Percentiles rank a stretch among this genome's conserved stretches.
Conservation (phyloP, 371 early-diverging fungal species). For the Apophysomyces ossiformis region DNA sequence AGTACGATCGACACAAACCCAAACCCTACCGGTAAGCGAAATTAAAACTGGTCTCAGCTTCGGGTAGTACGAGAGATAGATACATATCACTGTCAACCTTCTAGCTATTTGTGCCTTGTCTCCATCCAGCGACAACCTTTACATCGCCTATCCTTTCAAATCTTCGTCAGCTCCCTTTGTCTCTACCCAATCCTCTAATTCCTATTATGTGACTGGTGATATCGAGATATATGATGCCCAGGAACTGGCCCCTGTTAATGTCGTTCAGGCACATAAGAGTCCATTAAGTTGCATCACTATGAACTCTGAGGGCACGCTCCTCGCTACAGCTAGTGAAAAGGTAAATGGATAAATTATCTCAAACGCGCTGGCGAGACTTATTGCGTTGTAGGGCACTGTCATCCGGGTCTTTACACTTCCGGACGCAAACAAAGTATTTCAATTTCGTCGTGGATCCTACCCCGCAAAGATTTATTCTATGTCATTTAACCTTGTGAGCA, state of each 20-base stretch:
- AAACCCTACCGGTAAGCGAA: conserved; percentile 79
- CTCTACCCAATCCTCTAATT: conserved; percentile 26
- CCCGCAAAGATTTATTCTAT: conserved; percentile 91
- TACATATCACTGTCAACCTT: background rate
- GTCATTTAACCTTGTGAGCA: conserved; percentile 83
- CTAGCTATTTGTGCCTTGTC: conserved; percentile 91
- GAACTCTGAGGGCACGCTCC: conserved; percentile 86
- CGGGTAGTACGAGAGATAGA: background rate
- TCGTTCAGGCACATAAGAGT: conserved; percentile 93
- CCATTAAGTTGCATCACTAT: conserved; percentile 84
- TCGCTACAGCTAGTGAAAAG: conserved; percentile 97
- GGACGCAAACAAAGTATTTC: conserved; percentile 86
- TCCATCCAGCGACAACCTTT: conserved; percentile 93
- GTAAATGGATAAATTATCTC: conserved; percentile 31
- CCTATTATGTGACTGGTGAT: conserved; percentile 70
- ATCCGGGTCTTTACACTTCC: conserved; percentile 94
- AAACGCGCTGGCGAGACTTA: background rate
- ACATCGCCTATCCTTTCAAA: conserved; percentile 88
- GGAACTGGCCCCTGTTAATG: conserved; percentile 82
- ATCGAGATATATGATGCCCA: conserved; percentile 90
- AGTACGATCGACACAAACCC: conserved; percentile 94
- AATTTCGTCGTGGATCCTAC: conserved; percentile 94
- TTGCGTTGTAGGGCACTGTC: conserved; percentile 81
- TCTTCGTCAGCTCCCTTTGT: conserved; percentile 56
- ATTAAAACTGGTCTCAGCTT: background rate